Base-by-base conservation (phyloP, 495 filamentous ascomycete species). In the Friedmanniomyces simplex region DNA sequence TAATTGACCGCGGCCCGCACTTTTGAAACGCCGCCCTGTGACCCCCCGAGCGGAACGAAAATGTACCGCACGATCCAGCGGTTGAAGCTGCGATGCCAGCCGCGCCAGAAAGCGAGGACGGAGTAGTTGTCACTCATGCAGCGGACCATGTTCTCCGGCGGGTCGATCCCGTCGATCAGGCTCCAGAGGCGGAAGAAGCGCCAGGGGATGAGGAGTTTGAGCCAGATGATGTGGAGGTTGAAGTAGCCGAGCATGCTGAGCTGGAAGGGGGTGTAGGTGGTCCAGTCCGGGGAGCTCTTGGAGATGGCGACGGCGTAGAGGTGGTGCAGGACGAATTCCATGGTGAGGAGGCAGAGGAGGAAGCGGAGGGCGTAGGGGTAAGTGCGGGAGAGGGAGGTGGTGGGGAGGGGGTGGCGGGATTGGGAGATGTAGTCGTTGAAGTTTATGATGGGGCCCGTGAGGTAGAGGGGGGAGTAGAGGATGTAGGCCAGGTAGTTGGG, bases 341-440 rank as follows among this genome's bases (percentile, higher is more conserved):
- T 97, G 55, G 79, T 77, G n/a, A 99, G 76, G 11, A 97, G 78
- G 20, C 79, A 78, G 18, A 96, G 71, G 36, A 83, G 63, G 69
- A 96, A 91, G n/a, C 93, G 89, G 54, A 93, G 70, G 32, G 77
- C 91, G 68, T 99, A 99, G 18, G 85, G 73, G 39, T 84, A 63
- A 13, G 82, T 95, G 54, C 89, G 85, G 1, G 74, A 65, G 6
- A 25, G 54, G 1, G 67, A 64, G 24, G 94, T 81, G 37, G 76
- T 87, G 20, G 82, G 76, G 1, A 88, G 70, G 11, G 79, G 79
- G 68, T 91, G 86, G 60, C 88, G 75, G 63, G 77, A 75, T 68
- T 99, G 93, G 16, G 90, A 88, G 52, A 96, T 86, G 74, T 94
- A 96, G 73, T 97, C 93, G 71, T 99, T 99, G 76, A 97, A 99